Conservation (phyloP, 2,329 filamentous ascomycete species). For the Fusarium tuaranense region DNA sequence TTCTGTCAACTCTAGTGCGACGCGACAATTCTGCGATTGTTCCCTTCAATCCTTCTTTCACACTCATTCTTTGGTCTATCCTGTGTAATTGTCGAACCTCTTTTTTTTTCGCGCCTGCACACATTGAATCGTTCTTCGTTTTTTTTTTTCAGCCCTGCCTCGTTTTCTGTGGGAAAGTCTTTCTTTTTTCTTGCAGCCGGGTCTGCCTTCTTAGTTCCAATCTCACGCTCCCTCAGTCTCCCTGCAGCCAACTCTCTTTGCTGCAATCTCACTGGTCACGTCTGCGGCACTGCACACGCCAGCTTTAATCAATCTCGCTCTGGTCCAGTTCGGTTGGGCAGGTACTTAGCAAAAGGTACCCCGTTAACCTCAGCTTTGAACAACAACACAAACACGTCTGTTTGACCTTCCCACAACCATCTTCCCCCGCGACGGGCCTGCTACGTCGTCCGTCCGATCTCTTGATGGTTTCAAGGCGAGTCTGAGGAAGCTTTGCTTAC, state of each 20-base stretch:
- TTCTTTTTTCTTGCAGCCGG: slow-evolving; percentile 41
- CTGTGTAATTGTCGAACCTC: background rate
- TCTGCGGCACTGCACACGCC: slow-evolving; percentile 28
- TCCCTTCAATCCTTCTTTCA: slow-evolving; percentile 10
- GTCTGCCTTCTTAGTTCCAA: slow-evolving; percentile 42
- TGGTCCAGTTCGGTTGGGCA: background rate
- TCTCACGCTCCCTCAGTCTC: slow-evolving; percentile 36
- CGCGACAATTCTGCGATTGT: slow-evolving; percentile 9
- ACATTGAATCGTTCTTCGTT: background rate
- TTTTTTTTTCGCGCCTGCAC: background rate
- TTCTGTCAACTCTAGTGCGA: slow-evolving; percentile 8
- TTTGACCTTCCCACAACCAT: slow-evolving; percentile 20
- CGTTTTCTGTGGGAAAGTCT: slow-evolving; percentile 25
- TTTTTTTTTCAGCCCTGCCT: slow-evolving; percentile 6
- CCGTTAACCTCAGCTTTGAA: slow-evolving; percentile 18
- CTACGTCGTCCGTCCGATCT: slow-evolving; percentile 40
- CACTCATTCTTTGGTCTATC: slow-evolving; percentile 18
- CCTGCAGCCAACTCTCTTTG: slow-evolving; percentile 34
- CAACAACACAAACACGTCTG: slow-evolving; percentile 39
- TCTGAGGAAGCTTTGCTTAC: slow-evolving; percentile 41
- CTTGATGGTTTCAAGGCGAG: slow-evolving; percentile 45
- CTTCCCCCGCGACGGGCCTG: slow-evolving; percentile 43
- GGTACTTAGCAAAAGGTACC: slow-evolving; percentile 35
- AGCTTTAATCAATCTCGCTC: slow-evolving; percentile 39
- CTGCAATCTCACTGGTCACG: slow-evolving; percentile 38